Percentiles rank a stretch among this genome's conserved stretches.
These are phyloP conservation scores for Acacia pycnantha DNA, from an alignment of 331 rosid genomes.

Conservation along the genomic window DNA sequence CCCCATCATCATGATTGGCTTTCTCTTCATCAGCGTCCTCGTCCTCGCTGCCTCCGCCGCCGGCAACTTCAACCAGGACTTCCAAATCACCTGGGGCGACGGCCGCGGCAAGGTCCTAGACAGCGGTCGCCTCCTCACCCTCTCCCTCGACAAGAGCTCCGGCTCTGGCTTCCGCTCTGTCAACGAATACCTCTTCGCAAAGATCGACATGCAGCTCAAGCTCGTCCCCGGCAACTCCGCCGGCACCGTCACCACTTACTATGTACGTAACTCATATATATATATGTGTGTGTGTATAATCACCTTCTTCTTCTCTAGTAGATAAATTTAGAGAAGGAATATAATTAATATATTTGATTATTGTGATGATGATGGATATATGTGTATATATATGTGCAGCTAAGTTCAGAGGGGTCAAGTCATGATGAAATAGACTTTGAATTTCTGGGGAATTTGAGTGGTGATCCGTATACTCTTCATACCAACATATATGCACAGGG, in stretches of 20 bases:
- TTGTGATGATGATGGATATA: background rate
- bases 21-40: conserved; percentile 3
- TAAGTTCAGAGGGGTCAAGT: conserved; percentile 53
- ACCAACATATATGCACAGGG: conserved; percentile 62
- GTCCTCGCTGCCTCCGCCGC: conserved; percentile 3
- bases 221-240: conserved; percentile 74
- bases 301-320: background rate
- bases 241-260: conserved; percentile 66
- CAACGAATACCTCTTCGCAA: conserved; percentile 51
- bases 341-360: background rate
- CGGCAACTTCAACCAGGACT: conserved; percentile 49
- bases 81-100: conserved; percentile 66
- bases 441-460: conserved; percentile 68
- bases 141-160: conserved; percentile 56
- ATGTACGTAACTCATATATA: conserved; percentile 35
- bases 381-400: conserved; percentile 35
- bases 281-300: too few relatives aligned
- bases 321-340: too few relatives aligned
- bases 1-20: background rate
- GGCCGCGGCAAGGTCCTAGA: conserved; percentile 45
- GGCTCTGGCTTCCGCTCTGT: conserved; percentile 66
- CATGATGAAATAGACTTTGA: conserved; percentile 73
- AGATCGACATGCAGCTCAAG: conserved; percentile 62
- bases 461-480: conserved; percentile 67
- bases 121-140: conserved; percentile 47